Evolutionary conservation across 2,329 filamentous ascomycete species (phyloP).

Genomic region (Ophiostoma perfectum): DNA sequence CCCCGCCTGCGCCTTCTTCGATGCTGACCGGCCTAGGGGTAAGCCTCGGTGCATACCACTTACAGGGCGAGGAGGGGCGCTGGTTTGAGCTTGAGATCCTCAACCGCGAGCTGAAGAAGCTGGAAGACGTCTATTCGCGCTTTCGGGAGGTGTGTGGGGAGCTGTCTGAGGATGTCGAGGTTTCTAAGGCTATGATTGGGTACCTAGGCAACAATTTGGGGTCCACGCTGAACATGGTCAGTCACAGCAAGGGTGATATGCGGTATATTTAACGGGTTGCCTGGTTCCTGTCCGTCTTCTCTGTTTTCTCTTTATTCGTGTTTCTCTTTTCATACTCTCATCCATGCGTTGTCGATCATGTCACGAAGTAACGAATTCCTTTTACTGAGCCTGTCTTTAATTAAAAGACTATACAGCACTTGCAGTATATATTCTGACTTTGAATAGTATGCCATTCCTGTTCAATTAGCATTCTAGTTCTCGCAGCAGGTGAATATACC

Average conservation of each 20-base stretch:
- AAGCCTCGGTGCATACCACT: conserved; percentile 42
- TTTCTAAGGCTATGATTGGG: conserved; percentile 43
- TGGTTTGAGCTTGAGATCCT: conserved; percentile 47
- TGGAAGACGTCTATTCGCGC: conserved; percentile 43
- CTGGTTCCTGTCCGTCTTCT: neutral
- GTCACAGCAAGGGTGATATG: conserved; percentile 35
- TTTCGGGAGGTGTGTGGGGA: conserved; percentile 41
- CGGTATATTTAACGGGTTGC: conserved; percentile 27
- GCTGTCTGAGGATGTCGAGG: conserved; percentile 38
- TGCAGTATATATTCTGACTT: too few relatives aligned
- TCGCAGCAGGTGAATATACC: too few relatives aligned
- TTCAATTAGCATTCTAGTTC: too few relatives aligned
- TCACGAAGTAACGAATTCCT: too few relatives aligned
- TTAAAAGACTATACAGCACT: too few relatives aligned
- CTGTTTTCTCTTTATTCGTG: neutral
- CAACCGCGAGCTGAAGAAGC: conserved; percentile 43
- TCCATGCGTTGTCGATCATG: too few relatives aligned
- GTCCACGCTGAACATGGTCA: conserved; percentile 40
- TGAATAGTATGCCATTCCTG: too few relatives aligned
- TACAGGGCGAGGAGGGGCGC: conserved; percentile 42
- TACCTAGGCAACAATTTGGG: conserved; percentile 43
- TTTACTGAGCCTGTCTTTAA: too few relatives aligned
- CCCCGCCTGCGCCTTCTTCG: neutral
- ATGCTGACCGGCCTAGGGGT: conserved; percentile 33
- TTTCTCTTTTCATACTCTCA: neutral